These are phyloP conservation scores for Fusarium ramigenum DNA, from an alignment of 2,329 filamentous ascomycete genomes.

Conservation along the genomic window DNA sequence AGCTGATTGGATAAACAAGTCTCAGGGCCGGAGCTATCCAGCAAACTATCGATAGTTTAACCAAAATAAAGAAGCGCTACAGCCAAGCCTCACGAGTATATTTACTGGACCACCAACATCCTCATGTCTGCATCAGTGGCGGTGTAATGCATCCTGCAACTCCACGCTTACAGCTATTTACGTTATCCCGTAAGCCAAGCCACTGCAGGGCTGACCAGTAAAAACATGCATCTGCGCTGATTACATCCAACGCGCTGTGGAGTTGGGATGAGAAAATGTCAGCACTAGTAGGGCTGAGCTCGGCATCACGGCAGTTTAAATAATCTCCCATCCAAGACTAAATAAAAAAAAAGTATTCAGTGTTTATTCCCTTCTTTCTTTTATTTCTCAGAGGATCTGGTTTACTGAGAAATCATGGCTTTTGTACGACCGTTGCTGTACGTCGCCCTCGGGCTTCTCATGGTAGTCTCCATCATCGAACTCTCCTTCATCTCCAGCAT, in stretches of 20 bases:
- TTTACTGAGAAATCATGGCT: not conserved
- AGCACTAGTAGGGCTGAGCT: conserved; percentile 28
- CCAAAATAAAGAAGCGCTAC: not conserved
- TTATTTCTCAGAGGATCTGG: not conserved
- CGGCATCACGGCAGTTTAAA: conserved; percentile 12
- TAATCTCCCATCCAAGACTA: not conserved
- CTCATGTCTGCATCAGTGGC: conserved; percentile 7
- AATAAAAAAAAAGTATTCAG: too few species aligned
- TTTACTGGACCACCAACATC: not conserved
- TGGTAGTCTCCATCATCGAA: conserved; percentile 43
- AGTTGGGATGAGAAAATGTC: not conserved
- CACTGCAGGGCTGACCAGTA: not conserved
- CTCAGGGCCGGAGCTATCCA: not conserved
- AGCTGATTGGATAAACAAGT: not conserved
- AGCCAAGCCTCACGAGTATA: not conserved
- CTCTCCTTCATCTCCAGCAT: conserved; percentile 42
- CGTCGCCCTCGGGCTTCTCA: conserved; percentile 38
- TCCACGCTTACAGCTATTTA: conserved; percentile 2
- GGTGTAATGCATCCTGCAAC: conserved; percentile 1
- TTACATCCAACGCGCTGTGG: not conserved
- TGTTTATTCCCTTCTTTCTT: not conserved
- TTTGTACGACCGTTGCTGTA: conserved; percentile 27
- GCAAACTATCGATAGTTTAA: not conserved
- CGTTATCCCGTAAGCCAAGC: conserved; percentile 2
- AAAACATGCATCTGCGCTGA: not conserved